Conservation (phyloP, 163 green algal species). For the Scenedesmus sp. region DNA sequence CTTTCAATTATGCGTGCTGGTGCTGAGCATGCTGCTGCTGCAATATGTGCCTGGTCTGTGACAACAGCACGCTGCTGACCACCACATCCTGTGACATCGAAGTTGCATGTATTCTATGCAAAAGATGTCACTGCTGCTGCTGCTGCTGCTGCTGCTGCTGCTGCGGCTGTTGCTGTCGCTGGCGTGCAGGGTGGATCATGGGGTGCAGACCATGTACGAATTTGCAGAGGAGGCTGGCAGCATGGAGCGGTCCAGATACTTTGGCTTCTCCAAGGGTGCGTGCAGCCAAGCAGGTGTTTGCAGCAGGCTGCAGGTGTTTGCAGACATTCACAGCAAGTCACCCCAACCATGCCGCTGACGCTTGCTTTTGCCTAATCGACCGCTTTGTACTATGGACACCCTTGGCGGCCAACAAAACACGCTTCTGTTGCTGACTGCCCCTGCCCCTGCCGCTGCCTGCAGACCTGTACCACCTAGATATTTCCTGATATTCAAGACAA, state of each 20-base stretch:
- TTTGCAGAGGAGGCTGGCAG: constrained; percentile 70
- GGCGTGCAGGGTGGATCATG: constrained; percentile 65
- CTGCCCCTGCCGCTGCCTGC: neutral
- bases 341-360: too few relatives aligned
- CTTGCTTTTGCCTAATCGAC: too few relatives aligned
- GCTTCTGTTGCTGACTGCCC: neutral
- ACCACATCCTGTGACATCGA: too few relatives aligned
- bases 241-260: constrained; percentile 73
- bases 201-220: constrained; percentile 74
- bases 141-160: neutral
- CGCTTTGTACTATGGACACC: too few relatives aligned
- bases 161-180: neutral
- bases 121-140: neutral
- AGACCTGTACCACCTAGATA: constrained; percentile 82
- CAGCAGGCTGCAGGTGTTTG: too few relatives aligned
- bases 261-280: constrained; percentile 70
- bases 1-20: too few relatives aligned
- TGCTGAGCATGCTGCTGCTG: too few relatives aligned
- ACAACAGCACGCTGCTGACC: too few relatives aligned
- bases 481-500: constrained; percentile 65
- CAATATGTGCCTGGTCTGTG: too few relatives aligned
- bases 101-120: too few relatives aligned
- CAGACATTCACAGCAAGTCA: too few relatives aligned
- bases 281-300: neutral
- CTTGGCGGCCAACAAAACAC: too few relatives aligned